Conservation (phyloP, 345 rosid species). For the Abelmoschus esculentus region DNA sequence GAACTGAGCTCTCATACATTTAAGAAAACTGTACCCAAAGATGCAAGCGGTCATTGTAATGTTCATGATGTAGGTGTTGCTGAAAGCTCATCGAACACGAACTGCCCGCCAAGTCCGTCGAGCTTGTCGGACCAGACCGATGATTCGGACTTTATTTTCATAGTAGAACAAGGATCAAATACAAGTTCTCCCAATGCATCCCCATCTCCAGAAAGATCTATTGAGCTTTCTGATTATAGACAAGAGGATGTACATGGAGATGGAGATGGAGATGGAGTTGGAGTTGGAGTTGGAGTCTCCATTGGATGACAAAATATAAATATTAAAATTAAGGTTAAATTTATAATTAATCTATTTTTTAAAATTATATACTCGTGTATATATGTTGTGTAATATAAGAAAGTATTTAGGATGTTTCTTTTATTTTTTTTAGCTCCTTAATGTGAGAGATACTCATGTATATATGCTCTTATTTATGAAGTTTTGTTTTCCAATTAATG, state of each 20-base stretch:
- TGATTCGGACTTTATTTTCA: background rate
- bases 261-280: too few species aligned
- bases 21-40: slow-evolving; percentile 1
- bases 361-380: too few species aligned
- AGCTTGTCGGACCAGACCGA: slow-evolving; percentile 6
- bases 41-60: background rate
- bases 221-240: background rate
- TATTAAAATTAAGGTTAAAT: too few species aligned
- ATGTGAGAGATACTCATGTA: background rate
- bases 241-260: background rate
- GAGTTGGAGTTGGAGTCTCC: too few species aligned
- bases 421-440: background rate
- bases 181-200: background rate
- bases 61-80: slow-evolving; percentile 8
- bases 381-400: too few species aligned
- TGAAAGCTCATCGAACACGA: slow-evolving; percentile 13
- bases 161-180: slow-evolving; percentile 14
- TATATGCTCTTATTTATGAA: background rate
- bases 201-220: background rate
- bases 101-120: slow-evolving; percentile 22
- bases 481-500: background rate
- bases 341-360: too few species aligned
- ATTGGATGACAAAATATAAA: too few species aligned
- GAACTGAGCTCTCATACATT: slow-evolving; percentile 29
- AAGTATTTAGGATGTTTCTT: too few species aligned